Base-by-base conservation (phyloP, 2,329 filamentous ascomycete genomes). In the Westerdykella aurantiaca region DNA sequence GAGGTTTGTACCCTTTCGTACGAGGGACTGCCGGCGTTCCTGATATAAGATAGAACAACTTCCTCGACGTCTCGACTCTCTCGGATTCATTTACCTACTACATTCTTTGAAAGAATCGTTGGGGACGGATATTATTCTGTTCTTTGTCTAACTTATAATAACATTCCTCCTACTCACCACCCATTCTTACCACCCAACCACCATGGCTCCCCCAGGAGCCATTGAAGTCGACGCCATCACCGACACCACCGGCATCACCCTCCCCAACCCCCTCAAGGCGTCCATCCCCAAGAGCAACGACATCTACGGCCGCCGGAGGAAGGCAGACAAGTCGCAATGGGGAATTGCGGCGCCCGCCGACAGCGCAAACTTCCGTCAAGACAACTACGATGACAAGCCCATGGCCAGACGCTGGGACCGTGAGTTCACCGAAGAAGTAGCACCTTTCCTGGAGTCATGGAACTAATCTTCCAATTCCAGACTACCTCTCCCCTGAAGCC, bases 401-500 rank as follows among this genome's bases (percentile, higher is more conserved):
- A 83, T 82, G 60, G 86, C 91, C 3, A 88, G 84, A 66, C 74
- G 82, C 66, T 96, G 87, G 85, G 86, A 95, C 61, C 79, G 88
- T 94, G 72, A 72, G 86, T 80, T 37, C 2, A 29, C 25, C 25
- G n/a, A n/a, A n/a, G n/a, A n/a, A n/a, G n/a, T n/a, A n/a, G n/a
- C n/a, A 14, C 5, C 13, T 38, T 23, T 33, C 4, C 22, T 9
- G 52, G 33, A 35, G 9, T 35, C 33, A 35, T 9, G 37, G 25
- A 42, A 17, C 7, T 41, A 17, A 40, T 11, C n/a, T 35, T 16
- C 11, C 5, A 35, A 12, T 9, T 34, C 5, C 41, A 73, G 71
- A 73, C 47, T 64, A 67, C 14, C 54, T 75, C 44, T 71, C 56
- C 45, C 47, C 53, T 31, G 72, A 75, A 80, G 66, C 82, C 77